These are phyloP conservation scores for Bipolaris sorokiniana DNA, from an alignment of 2,329 filamentous ascomycete species.

Conservation along the genomic window DNA sequence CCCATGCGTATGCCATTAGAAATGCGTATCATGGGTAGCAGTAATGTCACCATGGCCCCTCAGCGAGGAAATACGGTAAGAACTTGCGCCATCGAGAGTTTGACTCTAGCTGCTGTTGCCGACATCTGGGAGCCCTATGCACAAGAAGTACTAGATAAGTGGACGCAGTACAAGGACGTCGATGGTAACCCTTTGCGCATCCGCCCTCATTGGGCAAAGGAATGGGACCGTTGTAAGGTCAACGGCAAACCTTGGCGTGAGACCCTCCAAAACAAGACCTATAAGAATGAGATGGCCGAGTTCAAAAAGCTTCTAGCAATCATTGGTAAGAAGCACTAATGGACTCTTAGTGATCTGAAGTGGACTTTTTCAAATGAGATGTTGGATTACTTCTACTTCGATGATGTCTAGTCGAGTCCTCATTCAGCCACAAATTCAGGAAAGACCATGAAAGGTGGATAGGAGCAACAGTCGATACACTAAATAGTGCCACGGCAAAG, in stretches of 20 bases:
- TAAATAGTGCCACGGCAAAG: no score
- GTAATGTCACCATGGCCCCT: neutral
- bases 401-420: no score
- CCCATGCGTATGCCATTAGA: neutral
- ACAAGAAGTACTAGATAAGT: neutral
- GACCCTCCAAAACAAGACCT: neutral
- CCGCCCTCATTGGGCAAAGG: neutral
- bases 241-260: neutral
- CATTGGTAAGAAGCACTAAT: neutral
- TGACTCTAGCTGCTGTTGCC: neutral
- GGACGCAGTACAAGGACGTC: neutral
- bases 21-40: neutral
- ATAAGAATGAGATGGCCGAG: neutral
- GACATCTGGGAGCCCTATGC: neutral
- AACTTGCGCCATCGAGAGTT: neutral
- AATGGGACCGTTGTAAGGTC: neutral
- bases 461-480: no score
- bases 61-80: neutral
- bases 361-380: neutral
- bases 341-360: neutral
- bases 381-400: neutral
- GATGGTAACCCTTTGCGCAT: neutral
- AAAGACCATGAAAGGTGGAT: no score
- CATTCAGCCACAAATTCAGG: no score
- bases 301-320: neutral